A percentile compares a stretch with the other conserved stretches of the same genome.
Conservation (phyloP, 306 rosid species). For the Ochetophila trinervis region DNA sequence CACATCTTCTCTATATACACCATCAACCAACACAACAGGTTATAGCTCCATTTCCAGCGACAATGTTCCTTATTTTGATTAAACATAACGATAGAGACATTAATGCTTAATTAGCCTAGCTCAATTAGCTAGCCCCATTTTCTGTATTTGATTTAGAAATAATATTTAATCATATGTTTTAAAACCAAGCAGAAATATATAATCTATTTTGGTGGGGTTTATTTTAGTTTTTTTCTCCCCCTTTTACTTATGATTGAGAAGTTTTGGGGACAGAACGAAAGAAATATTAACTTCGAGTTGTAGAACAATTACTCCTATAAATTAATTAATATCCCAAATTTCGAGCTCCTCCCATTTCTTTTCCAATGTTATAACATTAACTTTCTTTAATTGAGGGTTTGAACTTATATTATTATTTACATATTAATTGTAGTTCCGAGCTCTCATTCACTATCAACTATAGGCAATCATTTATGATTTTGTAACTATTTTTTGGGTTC, state of each 20-base stretch:
- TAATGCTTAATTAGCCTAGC: not conserved
- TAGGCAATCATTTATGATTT: not conserved
- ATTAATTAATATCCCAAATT: not conserved
- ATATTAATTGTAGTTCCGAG: not conserved
- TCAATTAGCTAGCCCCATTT: constrained; percentile 7
- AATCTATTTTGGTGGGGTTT: not conserved
- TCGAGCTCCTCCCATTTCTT: not conserved
- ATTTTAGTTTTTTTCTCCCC: not conserved
- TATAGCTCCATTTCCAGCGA: constrained; percentile 66
- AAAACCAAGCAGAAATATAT: not conserved
- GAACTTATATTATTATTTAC: not conserved
- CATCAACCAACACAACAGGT: constrained; percentile 51
- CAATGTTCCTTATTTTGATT: constrained; percentile 62
- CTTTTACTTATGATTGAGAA: constrained; percentile 20
- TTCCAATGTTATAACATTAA: not conserved
- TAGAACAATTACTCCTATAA: not conserved
- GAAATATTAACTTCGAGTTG: not conserved
- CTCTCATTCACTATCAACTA: not conserved
- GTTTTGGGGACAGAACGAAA: not conserved
- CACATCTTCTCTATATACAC: constrained; percentile 54
- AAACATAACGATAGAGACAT: not conserved
- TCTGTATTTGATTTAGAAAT: constrained; percentile 21
- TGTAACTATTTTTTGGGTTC: too few relatives aligned
- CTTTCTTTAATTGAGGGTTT: not conserved
- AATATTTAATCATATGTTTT: constrained; percentile 10